These are phyloP conservation scores for Trichoderma gracile DNA, from an alignment of 2,329 filamentous ascomycete genomes.

Conservation along the genomic window DNA sequence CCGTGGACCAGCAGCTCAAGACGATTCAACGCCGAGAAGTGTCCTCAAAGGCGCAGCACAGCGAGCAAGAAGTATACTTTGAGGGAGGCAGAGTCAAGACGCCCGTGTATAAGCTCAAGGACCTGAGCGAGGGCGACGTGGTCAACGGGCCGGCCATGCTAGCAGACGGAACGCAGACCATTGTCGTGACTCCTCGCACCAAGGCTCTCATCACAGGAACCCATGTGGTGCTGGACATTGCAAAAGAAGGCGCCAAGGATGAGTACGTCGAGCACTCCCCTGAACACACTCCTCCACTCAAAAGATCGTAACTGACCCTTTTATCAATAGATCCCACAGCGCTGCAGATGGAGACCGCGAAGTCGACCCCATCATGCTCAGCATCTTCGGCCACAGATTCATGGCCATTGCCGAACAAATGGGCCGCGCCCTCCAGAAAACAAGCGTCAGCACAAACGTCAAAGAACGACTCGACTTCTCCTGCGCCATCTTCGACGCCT, in stretches of 20 bases:
- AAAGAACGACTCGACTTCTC: slow-evolving; percentile 82
- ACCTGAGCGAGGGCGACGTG: slow-evolving; percentile 70
- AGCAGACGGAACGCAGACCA: slow-evolving; percentile 86
- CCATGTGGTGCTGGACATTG: slow-evolving; percentile 85
- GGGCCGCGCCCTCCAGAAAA: slow-evolving; percentile 78
- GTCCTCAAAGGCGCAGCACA: slow-evolving; percentile 61
- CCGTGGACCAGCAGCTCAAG: slow-evolving; percentile 79
- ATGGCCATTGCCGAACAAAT: slow-evolving; percentile 87
- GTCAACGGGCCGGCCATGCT: slow-evolving; percentile 81
- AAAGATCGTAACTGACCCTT: background rate
- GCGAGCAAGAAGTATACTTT: slow-evolving; percentile 75
- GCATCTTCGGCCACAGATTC: slow-evolving; percentile 79
- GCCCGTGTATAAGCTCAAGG: slow-evolving; percentile 78
- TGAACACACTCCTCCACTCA: too few species aligned
- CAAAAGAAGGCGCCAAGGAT: slow-evolving; percentile 51
- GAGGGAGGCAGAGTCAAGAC: slow-evolving; percentile 77
- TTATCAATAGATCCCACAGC: slow-evolving; percentile 28
- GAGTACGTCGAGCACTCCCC: slow-evolving; percentile 32
- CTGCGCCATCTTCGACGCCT: slow-evolving; percentile 75
- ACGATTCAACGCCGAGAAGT: slow-evolving; percentile 62
- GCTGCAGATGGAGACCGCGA: slow-evolving; percentile 32
- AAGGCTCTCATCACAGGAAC: slow-evolving; percentile 78
- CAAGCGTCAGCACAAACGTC: slow-evolving; percentile 77
- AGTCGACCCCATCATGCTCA: slow-evolving; percentile 76
- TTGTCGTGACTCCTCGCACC: slow-evolving; percentile 79